Conservation (phyloP, 352 stramenopile species). For the Phytopythium ostracodes region DNA sequence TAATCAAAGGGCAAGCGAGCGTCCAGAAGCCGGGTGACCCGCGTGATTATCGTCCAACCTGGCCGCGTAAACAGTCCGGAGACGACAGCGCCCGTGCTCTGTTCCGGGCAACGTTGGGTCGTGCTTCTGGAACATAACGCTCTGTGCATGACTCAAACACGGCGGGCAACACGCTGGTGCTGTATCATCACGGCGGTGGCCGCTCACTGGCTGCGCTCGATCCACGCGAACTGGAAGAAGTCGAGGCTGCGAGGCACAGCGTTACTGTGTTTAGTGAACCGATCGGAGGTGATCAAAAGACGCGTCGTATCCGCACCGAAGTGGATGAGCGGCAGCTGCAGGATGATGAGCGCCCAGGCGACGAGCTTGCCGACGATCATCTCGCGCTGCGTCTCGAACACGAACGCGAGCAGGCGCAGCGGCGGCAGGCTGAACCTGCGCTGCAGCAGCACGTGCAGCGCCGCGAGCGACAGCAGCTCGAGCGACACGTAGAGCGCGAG, state of each 20-base stretch:
- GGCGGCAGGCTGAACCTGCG: conserved; percentile 20
- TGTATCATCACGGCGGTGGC: too few relatives aligned
- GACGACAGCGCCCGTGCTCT: too few relatives aligned
- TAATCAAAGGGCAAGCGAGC: too few relatives aligned
- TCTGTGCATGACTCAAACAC: too few relatives aligned
- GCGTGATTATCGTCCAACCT: neutral
- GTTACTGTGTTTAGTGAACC: neutral
- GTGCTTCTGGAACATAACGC: too few relatives aligned
- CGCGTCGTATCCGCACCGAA: neutral
- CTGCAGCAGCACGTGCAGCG: conserved; percentile 18
- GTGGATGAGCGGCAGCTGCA: conserved; percentile 3
- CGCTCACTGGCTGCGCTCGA: neutral
- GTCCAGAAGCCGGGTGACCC: too few relatives aligned
- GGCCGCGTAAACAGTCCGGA: too few relatives aligned
- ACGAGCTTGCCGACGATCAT: conserved; percentile 6
- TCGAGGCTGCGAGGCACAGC: neutral
- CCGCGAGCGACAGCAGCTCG: conserved; percentile 25
- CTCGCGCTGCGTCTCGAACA: conserved; percentile 24
- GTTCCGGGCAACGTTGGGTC: too few relatives aligned
- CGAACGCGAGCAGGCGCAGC: conserved; percentile 29
- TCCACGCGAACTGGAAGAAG: conserved; percentile 2
- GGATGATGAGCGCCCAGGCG: conserved; percentile 2
- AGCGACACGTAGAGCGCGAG: conserved; percentile 22
- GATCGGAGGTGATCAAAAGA: neutral
- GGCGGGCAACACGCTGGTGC: too few relatives aligned